phyloP scores from a whole-genome alignment of 352 stramenopile species.

The Pythium phragmiticola region DNA sequence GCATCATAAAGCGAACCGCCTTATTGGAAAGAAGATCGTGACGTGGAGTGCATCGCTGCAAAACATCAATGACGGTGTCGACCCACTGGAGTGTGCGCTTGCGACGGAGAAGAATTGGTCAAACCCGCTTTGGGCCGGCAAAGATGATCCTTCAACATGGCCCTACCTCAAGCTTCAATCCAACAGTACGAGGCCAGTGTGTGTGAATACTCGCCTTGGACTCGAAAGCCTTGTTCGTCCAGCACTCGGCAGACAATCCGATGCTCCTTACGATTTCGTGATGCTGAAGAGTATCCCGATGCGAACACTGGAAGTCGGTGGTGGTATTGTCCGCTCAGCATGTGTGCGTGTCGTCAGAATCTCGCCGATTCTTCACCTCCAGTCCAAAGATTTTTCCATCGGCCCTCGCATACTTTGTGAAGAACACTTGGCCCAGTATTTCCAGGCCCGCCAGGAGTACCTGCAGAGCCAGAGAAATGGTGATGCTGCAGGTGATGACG shows the following conservation, averaged over 20 bases:
- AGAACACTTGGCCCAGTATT: conserved; percentile 55
- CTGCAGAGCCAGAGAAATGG: neutral
- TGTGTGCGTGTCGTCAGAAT: conserved; percentile 48
- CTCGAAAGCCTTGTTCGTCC: conserved; percentile 41
- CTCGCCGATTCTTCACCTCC: conserved; percentile 62
- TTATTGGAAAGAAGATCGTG: conserved; percentile 64
- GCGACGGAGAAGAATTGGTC: conserved; percentile 34
- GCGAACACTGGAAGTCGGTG: conserved; percentile 54
- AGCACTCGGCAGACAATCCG: neutral
- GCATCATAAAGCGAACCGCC: conserved; percentile 30
- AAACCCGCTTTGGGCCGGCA: conserved; percentile 43
- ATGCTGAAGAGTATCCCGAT: conserved; percentile 69
- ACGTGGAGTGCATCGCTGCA: conserved; percentile 67
- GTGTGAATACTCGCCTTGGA: conserved; percentile 42
- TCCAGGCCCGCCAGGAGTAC: conserved; percentile 36
- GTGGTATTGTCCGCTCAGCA: conserved; percentile 62
- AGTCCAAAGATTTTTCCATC: conserved; percentile 58
- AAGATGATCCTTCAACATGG: conserved; percentile 48
- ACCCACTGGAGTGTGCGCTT: conserved; percentile 66
- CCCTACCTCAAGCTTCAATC: conserved; percentile 60
- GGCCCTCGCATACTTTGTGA: conserved; percentile 66
- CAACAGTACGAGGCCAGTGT: conserved; percentile 66
- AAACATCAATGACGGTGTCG: conserved; percentile 60
- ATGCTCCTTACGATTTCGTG: conserved; percentile 31
- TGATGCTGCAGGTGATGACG: neutral